phyloP scores from a whole-genome alignment of 2,329 filamentous ascomycete species.

The Diplocarpon rosae region DNA sequence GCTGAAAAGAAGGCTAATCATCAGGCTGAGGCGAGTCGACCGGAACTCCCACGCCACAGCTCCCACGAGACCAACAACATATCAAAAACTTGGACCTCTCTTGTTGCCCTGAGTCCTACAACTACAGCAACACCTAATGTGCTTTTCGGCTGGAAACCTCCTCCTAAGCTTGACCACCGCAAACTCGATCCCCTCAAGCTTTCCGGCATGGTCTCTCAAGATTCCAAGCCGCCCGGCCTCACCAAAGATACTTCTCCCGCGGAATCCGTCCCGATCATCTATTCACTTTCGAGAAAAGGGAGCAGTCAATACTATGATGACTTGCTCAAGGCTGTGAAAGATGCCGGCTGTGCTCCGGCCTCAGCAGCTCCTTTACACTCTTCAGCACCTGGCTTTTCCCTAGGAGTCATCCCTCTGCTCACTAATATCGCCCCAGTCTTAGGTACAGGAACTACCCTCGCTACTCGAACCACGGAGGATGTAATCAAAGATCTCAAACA shows the following conservation, averaged over 20 bases:
- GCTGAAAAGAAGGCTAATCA: not conserved
- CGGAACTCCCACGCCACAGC: not conserved
- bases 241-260: no score
- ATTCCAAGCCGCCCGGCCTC: not conserved
- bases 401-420: not conserved
- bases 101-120: not conserved
- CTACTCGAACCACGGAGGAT: conserved; percentile 19
- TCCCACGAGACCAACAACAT: not conserved
- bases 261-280: no score
- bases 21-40: not conserved
- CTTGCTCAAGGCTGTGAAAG: not conserved
- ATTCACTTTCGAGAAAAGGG: no score
- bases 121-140: not conserved
- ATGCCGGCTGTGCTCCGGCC: conserved; percentile 1
- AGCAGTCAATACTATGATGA: no score
- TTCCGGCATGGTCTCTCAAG: not conserved
- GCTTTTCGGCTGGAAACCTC: not conserved
- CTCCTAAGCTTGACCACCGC: not conserved
- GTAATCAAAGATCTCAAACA: conserved; percentile 24
- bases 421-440: not conserved
- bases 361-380: not conserved
- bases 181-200: not conserved
- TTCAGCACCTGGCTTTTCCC: not conserved
- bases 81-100: not conserved
- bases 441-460: conserved; percentile 10